Evolutionary conservation across 345 rosid genomes (phyloP).

Genomic region (Psidium guajava): DNA sequence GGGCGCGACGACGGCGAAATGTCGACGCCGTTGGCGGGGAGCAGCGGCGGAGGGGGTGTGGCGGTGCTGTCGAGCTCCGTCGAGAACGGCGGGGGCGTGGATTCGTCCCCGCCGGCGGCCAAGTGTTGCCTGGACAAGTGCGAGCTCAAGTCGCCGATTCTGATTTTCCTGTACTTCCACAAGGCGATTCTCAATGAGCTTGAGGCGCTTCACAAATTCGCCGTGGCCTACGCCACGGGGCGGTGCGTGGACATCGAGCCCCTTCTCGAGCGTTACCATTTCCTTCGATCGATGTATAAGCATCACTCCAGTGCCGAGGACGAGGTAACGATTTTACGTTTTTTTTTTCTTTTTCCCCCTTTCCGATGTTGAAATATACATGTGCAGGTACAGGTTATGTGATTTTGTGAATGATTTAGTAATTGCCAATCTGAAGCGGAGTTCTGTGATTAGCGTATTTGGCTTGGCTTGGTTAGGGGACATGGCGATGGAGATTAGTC

Average conservation of each 20-base stretch:
- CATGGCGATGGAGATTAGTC: neutral
- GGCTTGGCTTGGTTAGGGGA: neutral
- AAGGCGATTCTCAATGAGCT: constrained; percentile 81
- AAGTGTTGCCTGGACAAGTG: constrained; percentile 7
- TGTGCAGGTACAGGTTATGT: neutral
- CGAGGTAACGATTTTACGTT: constrained; percentile 30
- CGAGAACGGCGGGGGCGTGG: constrained; percentile 1
- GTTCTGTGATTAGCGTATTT: neutral
- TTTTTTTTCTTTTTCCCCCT: neutral
- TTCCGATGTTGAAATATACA: neutral
- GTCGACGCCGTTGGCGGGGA: constrained; percentile 74
- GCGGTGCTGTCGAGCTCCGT: constrained; percentile 20
- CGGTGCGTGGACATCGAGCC: constrained; percentile 38
- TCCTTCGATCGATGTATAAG: constrained; percentile 59
- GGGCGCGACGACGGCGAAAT: constrained; percentile 14
- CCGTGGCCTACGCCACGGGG: constrained; percentile 64
- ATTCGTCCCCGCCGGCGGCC: neutral
- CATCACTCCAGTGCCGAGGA: constrained; percentile 87
- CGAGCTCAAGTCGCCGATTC: constrained; percentile 60
- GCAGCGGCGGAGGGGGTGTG: constrained; percentile 26
- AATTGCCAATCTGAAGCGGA: neutral
- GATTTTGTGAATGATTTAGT: neutral
- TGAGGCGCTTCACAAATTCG: constrained; percentile 63
- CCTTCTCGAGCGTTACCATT: constrained; percentile 52
- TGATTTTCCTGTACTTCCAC: constrained; percentile 68